These are phyloP conservation scores for Rhodotorula graminis DNA, from an alignment of 768 basidiomycete genomes.

Conservation along the genomic window DNA sequence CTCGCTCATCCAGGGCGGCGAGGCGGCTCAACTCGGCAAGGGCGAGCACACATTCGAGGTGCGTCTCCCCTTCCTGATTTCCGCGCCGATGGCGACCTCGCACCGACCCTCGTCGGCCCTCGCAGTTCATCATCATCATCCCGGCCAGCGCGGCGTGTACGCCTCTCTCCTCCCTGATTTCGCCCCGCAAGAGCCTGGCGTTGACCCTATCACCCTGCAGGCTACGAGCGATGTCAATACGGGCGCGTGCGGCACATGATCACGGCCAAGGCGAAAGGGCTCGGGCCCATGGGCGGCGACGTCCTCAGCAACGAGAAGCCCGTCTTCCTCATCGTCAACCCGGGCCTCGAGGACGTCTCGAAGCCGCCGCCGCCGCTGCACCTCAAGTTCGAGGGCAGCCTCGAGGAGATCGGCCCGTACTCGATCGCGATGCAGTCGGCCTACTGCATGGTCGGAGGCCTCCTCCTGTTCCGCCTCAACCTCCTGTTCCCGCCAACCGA, in stretches of 20 bases:
- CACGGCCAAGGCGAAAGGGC: slow-evolving; percentile 33
- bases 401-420: slow-evolving; percentile 37
- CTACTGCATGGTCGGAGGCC: slow-evolving; percentile 38
- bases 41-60: slow-evolving; percentile 36
- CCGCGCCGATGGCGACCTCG: too few relatives aligned
- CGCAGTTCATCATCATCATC: slow-evolving; percentile 36
- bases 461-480: slow-evolving; percentile 36
- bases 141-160: slow-evolving; percentile 26
- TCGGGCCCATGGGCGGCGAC: slow-evolving; percentile 24
- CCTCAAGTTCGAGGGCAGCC: slow-evolving; percentile 33
- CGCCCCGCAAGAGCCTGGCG: neutral
- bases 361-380: slow-evolving; percentile 32
- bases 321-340: slow-evolving; percentile 30
- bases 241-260: slow-evolving; percentile 35
- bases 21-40: slow-evolving; percentile 21
- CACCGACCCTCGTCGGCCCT: rapidly evolving
- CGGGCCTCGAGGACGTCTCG: slow-evolving; percentile 21
- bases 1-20: slow-evolving; percentile 14
- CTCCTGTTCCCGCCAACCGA: slow-evolving; percentile 32
- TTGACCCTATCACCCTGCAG: neutral
- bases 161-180: neutral
- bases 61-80: neutral
- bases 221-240: slow-evolving; percentile 38
- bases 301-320: slow-evolving; percentile 21
- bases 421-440: slow-evolving; percentile 26